Evolutionary conservation across 768 basidiomycete species (phyloP), one percentile per base, ranked within the genome.

Genomic region (Lactifluus echinatus): DNA sequence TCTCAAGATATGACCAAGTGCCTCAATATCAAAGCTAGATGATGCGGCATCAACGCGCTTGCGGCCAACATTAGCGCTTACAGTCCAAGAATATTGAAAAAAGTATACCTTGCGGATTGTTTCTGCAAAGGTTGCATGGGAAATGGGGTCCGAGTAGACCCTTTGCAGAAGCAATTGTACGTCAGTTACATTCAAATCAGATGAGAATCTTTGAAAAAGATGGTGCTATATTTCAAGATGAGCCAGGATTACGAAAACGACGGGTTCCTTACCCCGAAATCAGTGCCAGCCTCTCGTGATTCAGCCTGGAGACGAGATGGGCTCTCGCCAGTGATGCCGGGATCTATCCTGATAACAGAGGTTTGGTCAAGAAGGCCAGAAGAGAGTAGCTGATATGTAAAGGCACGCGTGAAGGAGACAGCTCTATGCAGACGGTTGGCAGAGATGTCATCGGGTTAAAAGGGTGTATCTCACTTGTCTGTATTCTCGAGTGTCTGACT

Each of bases 1-100:
- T 66, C 79, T 83, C 67, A 84, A 88, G n/a, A 87, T 70, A 63
- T 81, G 79, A 50, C 88, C 81, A 40, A 91, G 72, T 15, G 80
- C 70, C 66, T 90, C 88, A 4, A 87, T 75, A 57, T 92, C 87
- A 34, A 79, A 71, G 19, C 76, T 70, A 28, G 71, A 72, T 8
- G 79, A 73, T 23, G 80, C 74, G 8, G 72, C 68, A n/a, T 73
- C 69, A 64, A 88, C 85, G 36, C 80, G 76, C 89, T 92, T 42
- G 17, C 33, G 31, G 33, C 15, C 50, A n/a, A 37, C 50, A 11
- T 55, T 24, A 56, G 54, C 33, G 50, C 36, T 36, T 49, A 56
- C 23, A 39, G 19, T 19, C 23, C 39, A 48, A 24, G 12, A 50
- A 53, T 34, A 31, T 26, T 40, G 6, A 42, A 8, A 40, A 12